These are phyloP conservation scores for Aspergillus wentii DNA, from an alignment of 495 filamentous ascomycete species.

Conservation along the genomic window DNA sequence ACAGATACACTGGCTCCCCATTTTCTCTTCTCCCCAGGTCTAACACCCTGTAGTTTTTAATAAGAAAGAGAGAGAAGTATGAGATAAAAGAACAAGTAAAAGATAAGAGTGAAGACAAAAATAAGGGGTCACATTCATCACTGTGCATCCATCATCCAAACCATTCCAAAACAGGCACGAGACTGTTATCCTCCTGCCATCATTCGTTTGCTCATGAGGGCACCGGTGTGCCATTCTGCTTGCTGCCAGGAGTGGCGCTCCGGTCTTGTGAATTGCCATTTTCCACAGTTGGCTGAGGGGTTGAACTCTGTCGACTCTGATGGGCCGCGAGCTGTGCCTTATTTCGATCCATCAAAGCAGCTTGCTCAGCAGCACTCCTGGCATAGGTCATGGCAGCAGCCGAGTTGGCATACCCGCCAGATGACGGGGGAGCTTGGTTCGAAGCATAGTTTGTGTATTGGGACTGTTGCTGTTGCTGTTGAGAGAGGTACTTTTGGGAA, in stretches of 20 bases:
- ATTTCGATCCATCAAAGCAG: constrained; percentile 39
- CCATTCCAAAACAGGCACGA: too few species aligned
- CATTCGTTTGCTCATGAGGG: too few species aligned
- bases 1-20: too few species aligned
- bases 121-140: not conserved
- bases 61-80: not conserved
- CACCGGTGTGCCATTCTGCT: constrained; percentile 40
- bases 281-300: constrained; percentile 34
- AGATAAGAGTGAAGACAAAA: not conserved
- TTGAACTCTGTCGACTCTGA: constrained; percentile 30
- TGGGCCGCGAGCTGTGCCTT: constrained; percentile 40
- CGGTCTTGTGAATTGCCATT: constrained; percentile 28
- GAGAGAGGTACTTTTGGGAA: constrained; percentile 23
- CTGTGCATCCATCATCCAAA: constrained; percentile 7
- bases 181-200: too few species aligned
- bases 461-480: constrained; percentile 12
- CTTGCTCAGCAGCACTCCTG: constrained; percentile 43
- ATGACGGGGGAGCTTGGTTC: constrained; percentile 23
- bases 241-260: constrained; percentile 34
- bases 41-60: not conserved
- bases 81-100: not conserved
- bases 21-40: too few species aligned
- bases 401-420: constrained; percentile 33
- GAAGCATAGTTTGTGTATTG: constrained; percentile 20
- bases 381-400: constrained; percentile 37